Evolutionary conservation across 352 stramenopile genomes (phyloP), one percentile per base, ranked within the genome.

Genomic region (Pythium periplocum): DNA sequence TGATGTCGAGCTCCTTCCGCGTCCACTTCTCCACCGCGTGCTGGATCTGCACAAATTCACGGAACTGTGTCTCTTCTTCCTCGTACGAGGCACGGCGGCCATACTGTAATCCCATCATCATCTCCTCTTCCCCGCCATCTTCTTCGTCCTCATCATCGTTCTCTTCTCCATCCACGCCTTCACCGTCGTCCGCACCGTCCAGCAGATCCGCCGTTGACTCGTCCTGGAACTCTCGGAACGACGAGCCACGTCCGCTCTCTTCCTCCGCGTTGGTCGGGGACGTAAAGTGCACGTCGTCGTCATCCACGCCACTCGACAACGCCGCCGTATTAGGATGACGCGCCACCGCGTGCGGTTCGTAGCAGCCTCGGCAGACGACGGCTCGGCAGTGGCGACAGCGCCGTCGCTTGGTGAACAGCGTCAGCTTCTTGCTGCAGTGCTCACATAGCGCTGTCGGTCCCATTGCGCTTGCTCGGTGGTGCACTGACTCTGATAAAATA

Each of bases 361-460:
- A 62, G 59, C 80, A 91, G n/a, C 46, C 35, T 52, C 78, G 79
- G 55, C 80, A 91, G 46, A 87, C 61, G n/a, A 72, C 51, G 43
- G 49, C 59, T 56, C 71, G 73, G 62, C 80, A 89, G 65, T 87
- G 66, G 57, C 78, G 69, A 58, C 80, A 91, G 51, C 84, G 86
- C 55, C 75, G 82, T 57, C 78, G 79, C 56, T 75, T 73, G 6
- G 65, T 60, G 54, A 91, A 88, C 36, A 91, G 73, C 47, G 85
- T 87, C 51, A 91, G 80, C 66, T 86, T 87, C 64, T 87, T 86
- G 65, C 65, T 62, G 53, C 79, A 90, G 49, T 85, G 67, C 34
- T 80, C 75, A 48, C 78, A 89, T 4, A 60, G 40, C 38, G 61
- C 73, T 17, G 72, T 63, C 8, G 59, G 55, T 4, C 73, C 73